Base-by-base conservation (phyloP, 1,284 basidiomycete species). In the Ustilago xerochloae region DNA sequence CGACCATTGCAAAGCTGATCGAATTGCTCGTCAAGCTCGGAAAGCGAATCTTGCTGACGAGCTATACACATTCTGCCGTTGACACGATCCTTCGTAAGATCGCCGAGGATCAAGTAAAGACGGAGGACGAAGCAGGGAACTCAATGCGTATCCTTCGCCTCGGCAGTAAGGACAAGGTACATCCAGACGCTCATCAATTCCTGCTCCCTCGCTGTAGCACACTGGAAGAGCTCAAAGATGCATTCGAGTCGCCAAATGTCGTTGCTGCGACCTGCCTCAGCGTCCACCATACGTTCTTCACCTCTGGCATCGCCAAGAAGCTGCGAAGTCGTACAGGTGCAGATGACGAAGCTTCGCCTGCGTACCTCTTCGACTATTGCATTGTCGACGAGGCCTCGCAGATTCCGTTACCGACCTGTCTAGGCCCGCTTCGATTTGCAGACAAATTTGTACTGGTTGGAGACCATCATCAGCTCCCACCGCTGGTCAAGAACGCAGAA, bases 331-430 rank as follows among this genome's bases (percentile, higher is more conserved):
- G 57, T 18, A n/a, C 29, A 13, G 41, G 39, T 12, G 41, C 47
- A 13, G 55, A 49, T 4, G 56, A 32, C n/a, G 43, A 47, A 6
- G 9, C 7, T 6, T 29, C 24, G 12, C 12, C 45, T 6, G 88
- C 93, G 6, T 68, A 72, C 18, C 89, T 87, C 9, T 99, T 99
- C 80, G 95, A 99, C 84, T 96, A 95, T 81, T 99, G 96, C 85
- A 97, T 99, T 63, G 91, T 99, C 13, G 97, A 99, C 77, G 97
- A 99, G 84, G 97, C 96, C 0, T 97, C 95, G 0, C 97, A 99
- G 84, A 95, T 99, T 70, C 97, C 96, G 0, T 85, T 99, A 3
- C 97, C 97, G 0, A 95, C 94, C 0, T 97, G 94, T 81, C 87
- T 99, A 0, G 96, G 97, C 0, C 96, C 97, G 0, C 86, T 99